These are phyloP conservation scores for Corchorus olitorius DNA, from an alignment of 345 rosid species.

Conservation along the genomic window DNA sequence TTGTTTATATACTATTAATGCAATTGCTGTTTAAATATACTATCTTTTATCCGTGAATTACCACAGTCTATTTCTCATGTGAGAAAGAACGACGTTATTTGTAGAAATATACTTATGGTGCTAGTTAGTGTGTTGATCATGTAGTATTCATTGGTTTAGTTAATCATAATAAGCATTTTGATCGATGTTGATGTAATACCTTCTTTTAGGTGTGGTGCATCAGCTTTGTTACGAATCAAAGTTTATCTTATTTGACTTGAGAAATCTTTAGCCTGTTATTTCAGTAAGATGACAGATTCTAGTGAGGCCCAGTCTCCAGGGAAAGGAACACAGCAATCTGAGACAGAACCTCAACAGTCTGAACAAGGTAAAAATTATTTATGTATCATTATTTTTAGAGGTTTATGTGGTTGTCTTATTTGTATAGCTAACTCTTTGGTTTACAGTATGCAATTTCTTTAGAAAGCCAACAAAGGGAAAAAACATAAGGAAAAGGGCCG, in stretches of 20 bases:
- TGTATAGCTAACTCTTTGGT: constrained; percentile 4
- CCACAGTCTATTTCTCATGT: background rate
- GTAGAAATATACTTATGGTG: background rate
- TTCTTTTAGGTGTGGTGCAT: background rate
- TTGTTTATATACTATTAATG: too few species aligned
- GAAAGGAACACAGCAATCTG: background rate
- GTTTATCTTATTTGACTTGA: background rate
- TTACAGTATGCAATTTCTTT: constrained; percentile 76
- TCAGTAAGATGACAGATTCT: constrained; percentile 1
- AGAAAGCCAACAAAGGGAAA: constrained; percentile 69
- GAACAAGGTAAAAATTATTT: background rate
- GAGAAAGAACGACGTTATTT: too few species aligned
- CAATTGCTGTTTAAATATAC: too few species aligned
- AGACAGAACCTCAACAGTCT: constrained; percentile 14
- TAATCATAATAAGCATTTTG: background rate
- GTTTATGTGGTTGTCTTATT: background rate
- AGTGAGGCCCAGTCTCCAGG: background rate
- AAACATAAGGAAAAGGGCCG: constrained; percentile 69
- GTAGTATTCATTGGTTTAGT: background rate
- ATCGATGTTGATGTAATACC: background rate
- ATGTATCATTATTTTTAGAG: background rate
- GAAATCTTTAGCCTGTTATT: background rate
- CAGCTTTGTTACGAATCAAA: background rate
- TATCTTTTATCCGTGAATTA: background rate
- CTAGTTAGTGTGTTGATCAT: background rate